Conservation (phyloP, 78 protist genomes). For the Chrysochromulina parva region DNA sequence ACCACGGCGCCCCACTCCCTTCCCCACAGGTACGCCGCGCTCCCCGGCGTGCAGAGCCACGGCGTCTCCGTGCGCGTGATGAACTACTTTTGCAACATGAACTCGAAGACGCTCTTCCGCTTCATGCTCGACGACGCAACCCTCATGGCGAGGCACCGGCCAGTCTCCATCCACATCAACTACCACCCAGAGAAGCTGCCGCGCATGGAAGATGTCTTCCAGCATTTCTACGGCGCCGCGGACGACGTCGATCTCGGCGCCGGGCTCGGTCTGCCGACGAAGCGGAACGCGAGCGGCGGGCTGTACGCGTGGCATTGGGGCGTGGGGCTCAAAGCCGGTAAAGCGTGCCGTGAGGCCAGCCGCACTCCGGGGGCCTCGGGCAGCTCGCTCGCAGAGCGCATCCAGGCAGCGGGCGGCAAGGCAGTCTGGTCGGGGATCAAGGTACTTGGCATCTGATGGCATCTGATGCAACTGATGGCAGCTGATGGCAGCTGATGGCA, state of each 20-base stretch:
- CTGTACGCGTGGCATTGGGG: background rate
- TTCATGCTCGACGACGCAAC: background rate
- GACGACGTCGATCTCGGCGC: background rate
- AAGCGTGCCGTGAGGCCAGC: background rate
- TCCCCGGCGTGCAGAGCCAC: background rate
- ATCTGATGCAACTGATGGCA: no score
- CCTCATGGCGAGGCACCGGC: background rate
- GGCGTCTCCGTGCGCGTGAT: background rate
- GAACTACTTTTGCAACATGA: background rate
- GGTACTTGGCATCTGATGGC: no score
- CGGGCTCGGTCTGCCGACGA: background rate
- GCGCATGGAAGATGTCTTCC: background rate
- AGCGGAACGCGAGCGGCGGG: background rate
- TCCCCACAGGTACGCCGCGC: background rate
- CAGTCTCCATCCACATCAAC: background rate
- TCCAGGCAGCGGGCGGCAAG: background rate
- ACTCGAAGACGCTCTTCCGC: background rate
- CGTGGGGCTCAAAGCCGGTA: background rate
- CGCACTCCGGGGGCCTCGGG: background rate
- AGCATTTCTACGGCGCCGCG: background rate
- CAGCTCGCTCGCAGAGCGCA: background rate
- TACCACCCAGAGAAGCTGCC: constrained; percentile 18
- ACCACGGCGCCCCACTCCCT: no score
- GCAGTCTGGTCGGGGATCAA: background rate
- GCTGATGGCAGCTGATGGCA: no score